Evolutionary conservation across 176 grass and related monocot species (phyloP).

Genomic region (Triticum timopheevii): DNA sequence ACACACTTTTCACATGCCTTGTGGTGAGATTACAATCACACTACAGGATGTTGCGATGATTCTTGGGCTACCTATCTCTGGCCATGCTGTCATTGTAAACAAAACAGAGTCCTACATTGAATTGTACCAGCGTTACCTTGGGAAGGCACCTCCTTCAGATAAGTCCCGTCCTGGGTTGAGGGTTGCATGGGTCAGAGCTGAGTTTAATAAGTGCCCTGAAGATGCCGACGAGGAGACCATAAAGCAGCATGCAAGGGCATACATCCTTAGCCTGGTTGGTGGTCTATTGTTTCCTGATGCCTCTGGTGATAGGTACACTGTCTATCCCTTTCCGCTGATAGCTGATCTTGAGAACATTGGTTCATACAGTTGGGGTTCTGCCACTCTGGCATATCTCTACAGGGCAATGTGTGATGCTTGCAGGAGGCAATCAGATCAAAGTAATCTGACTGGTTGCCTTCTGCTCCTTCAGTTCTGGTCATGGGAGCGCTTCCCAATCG

Average conservation of each 20-base stretch:
- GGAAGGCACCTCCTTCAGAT: background rate
- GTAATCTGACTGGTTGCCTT: slow-evolving; percentile 50
- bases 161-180: slow-evolving; percentile 33
- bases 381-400: slow-evolving; percentile 49
- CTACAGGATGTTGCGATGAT: slow-evolving; percentile 50
- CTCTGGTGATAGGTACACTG: slow-evolving; percentile 39
- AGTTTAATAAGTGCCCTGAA: slow-evolving; percentile 42
- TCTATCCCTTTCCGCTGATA: slow-evolving; percentile 38
- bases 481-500: slow-evolving; percentile 45
- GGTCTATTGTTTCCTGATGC: slow-evolving; percentile 44
- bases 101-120: slow-evolving; percentile 25
- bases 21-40: slow-evolving; percentile 45
- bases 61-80: slow-evolving; percentile 40
- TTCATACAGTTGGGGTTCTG: slow-evolving; percentile 47
- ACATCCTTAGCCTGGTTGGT: slow-evolving; percentile 44
- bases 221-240: slow-evolving; percentile 34
- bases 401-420: slow-evolving; percentile 47
- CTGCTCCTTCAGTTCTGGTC: slow-evolving; percentile 46
- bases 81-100: slow-evolving; percentile 27
- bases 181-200: slow-evolving; percentile 42
- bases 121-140: slow-evolving; percentile 35
- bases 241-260: slow-evolving; percentile 37
- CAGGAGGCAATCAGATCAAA: slow-evolving; percentile 43
- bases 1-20: slow-evolving; percentile 49
- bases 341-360: slow-evolving; percentile 43